Percentiles rank a stretch among this genome's conserved stretches.
These are phyloP conservation scores for Verticillium nubilum DNA, from an alignment of 2,329 filamentous ascomycete species.

Conservation along the genomic window DNA sequence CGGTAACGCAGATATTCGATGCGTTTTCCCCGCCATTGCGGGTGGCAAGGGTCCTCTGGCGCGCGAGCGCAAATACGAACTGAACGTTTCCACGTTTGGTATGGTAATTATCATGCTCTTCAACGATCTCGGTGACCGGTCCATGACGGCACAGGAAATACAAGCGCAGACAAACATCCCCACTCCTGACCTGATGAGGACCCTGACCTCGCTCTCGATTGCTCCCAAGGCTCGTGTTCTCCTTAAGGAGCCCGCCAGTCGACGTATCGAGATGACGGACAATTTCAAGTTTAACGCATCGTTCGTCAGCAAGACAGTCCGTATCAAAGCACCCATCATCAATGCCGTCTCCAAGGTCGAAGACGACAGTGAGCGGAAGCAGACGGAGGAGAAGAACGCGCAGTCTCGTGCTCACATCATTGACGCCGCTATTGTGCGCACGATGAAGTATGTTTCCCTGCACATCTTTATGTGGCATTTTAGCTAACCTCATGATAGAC, in stretches of 20 bases:
- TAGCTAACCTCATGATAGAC: conserved; percentile 40
- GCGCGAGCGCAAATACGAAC: conserved; percentile 72
- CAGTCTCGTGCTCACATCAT: conserved; percentile 66
- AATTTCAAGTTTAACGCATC: conserved; percentile 75
- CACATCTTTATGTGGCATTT: neutral
- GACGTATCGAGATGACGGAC: conserved; percentile 71
- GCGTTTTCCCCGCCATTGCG: conserved; percentile 65
- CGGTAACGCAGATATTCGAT: conserved; percentile 82
- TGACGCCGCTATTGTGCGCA: conserved; percentile 72
- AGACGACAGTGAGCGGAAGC: conserved; percentile 60
- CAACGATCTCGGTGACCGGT: conserved; percentile 62
- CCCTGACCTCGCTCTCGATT: conserved; percentile 76
- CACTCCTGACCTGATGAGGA: conserved; percentile 64
- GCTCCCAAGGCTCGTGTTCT: conserved; percentile 79
- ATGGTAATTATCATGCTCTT: conserved; percentile 89
- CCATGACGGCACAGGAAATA: conserved; percentile 67
- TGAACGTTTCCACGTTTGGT: conserved; percentile 87
- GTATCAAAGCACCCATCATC: conserved; percentile 85
- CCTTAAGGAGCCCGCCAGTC: conserved; percentile 72
- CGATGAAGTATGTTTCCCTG: conserved; percentile 68
- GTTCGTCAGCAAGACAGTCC: conserved; percentile 77
- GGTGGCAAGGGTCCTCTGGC: conserved; percentile 60
- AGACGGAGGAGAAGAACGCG: conserved; percentile 71
- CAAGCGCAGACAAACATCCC: conserved; percentile 78
- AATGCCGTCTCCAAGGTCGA: conserved; percentile 80